These are phyloP conservation scores for Zhuliangozyma parablackwelliae DNA, from an alignment of 1,139 yeast species.

Conservation along the genomic window DNA sequence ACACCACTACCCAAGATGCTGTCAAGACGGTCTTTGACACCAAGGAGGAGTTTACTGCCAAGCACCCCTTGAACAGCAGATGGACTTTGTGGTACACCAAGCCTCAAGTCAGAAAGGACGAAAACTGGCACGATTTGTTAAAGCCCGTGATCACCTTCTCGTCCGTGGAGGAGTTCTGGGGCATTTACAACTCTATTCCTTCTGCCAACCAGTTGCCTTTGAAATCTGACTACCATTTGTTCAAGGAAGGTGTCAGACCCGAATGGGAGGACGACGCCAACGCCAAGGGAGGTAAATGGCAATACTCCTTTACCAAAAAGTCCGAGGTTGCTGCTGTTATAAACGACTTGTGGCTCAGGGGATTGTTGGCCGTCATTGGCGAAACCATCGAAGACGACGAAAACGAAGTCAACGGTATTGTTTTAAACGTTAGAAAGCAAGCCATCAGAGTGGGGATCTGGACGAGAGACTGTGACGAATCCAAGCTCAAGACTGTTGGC, in stretches of 20 bases:
- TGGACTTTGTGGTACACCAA: slow-evolving; percentile 99
- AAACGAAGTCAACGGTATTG: slow-evolving; percentile 92
- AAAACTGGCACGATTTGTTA: slow-evolving; percentile 89
- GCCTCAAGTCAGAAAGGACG: slow-evolving; percentile 75
- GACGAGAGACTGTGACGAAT: slow-evolving; percentile 79
- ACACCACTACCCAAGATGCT: too few relatives aligned
- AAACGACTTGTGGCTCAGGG: slow-evolving; percentile 91
- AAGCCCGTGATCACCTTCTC: slow-evolving; percentile 90
- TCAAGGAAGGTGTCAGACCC: slow-evolving; percentile 92
- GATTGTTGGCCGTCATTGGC: slow-evolving; percentile 88
- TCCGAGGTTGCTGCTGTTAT: slow-evolving; percentile 57
- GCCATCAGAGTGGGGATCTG: slow-evolving; percentile 87
- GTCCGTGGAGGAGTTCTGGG: slow-evolving; percentile 99
- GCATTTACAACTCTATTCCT: slow-evolving; percentile 91
- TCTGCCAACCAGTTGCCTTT: slow-evolving; percentile 86
- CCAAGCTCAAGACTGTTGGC: slow-evolving; percentile 67
- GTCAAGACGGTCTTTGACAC: slow-evolving; percentile 59
- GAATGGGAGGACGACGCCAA: slow-evolving; percentile 97
- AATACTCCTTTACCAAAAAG: slow-evolving; percentile 63
- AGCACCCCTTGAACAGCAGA: slow-evolving; percentile 87
- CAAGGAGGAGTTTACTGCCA: slow-evolving; percentile 67
- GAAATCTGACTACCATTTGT: slow-evolving; percentile 92
- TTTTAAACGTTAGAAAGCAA: slow-evolving; percentile 79
- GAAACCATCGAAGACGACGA: slow-evolving; percentile 91
- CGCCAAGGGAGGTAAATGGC: slow-evolving; percentile 93